Evolutionary conservation across 1,139 yeast genomes (phyloP).

Genomic region (Pneumocystis jirovecii): DNA sequence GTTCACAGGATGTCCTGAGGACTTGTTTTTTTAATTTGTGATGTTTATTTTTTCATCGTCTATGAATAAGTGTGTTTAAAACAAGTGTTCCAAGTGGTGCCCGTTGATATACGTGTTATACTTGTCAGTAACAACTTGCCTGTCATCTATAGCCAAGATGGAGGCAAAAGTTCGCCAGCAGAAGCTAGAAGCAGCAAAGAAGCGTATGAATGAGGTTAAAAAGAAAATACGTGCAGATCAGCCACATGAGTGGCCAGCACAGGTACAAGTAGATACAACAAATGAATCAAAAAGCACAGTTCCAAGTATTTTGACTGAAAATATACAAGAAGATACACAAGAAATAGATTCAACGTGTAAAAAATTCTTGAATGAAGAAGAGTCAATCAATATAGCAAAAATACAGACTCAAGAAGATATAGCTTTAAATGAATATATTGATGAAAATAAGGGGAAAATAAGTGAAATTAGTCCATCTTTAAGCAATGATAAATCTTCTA

Average conservation of each 20-base stretch:
- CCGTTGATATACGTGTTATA: neutral
- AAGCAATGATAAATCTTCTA: neutral
- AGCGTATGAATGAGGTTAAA: constrained; percentile 1
- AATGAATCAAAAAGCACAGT: too few species aligned
- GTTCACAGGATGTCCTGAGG: neutral
- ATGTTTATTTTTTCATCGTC: too few species aligned
- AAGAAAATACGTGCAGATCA: neutral
- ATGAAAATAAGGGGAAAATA: neutral
- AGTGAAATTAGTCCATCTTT: neutral
- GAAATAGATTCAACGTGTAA: neutral
- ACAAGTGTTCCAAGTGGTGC: too few species aligned
- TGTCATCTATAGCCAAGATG: neutral
- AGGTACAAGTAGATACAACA: too few species aligned
- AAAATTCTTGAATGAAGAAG: neutral
- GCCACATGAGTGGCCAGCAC: too few species aligned
- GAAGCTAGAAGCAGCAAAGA: neutral
- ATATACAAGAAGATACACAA: neutral
- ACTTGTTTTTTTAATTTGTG: neutral
- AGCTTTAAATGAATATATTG: too few species aligned
- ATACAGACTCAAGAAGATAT: neutral
- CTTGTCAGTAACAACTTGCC: too few species aligned
- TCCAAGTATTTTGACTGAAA: too few species aligned
- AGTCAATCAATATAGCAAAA: neutral
- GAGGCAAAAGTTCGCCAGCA: neutral
- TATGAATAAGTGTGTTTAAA: too few species aligned